Percentiles rank a stretch among this genome's conserved stretches.
phyloP scores from a whole-genome alignment of 1,139 yeast species.

The Waltiozyma sp. region DNA sequence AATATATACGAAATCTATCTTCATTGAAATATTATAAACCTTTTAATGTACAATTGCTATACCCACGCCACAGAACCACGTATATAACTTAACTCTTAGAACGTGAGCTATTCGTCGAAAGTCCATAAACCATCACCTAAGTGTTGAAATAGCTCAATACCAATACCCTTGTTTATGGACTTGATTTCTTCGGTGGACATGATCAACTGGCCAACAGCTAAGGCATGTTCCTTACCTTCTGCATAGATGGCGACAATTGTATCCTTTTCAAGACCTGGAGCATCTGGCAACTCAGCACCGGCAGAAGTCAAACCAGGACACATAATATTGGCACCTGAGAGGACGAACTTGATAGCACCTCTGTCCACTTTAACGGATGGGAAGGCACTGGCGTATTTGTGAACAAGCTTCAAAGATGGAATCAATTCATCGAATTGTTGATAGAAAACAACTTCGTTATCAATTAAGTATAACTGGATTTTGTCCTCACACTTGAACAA shows the following conservation, averaged over 20 bases:
- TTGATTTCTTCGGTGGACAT: conserved; percentile 92
- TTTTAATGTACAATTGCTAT: neutral
- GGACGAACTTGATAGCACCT: conserved; percentile 91
- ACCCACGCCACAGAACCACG: conserved; percentile 2
- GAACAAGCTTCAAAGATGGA: conserved; percentile 70
- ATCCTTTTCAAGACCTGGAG: conserved; percentile 47
- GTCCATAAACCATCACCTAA: conserved; percentile 88
- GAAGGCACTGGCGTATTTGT: conserved; percentile 70
- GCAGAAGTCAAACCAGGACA: conserved; percentile 93
- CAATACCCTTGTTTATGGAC: conserved; percentile 76
- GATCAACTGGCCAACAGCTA: conserved; percentile 77
- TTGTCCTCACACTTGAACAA: conserved; percentile 84
- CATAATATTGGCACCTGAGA: conserved; percentile 94
- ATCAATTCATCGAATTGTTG: conserved; percentile 80
- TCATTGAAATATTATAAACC: neutral
- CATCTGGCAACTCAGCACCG: conserved; percentile 79
- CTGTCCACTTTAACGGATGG: conserved; percentile 88
- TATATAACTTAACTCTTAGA: neutral
- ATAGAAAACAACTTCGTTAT: conserved; percentile 63
- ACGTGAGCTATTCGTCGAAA: conserved; percentile 28
- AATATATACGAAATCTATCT: too few species aligned
- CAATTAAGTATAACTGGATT: conserved; percentile 67
- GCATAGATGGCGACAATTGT: conserved; percentile 76
- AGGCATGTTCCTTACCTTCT: conserved; percentile 84
- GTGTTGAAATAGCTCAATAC: conserved; percentile 76